Evolutionary conservation across 257 asterid genomes (phyloP).

Genomic region (Penstemon davidsonii): DNA sequence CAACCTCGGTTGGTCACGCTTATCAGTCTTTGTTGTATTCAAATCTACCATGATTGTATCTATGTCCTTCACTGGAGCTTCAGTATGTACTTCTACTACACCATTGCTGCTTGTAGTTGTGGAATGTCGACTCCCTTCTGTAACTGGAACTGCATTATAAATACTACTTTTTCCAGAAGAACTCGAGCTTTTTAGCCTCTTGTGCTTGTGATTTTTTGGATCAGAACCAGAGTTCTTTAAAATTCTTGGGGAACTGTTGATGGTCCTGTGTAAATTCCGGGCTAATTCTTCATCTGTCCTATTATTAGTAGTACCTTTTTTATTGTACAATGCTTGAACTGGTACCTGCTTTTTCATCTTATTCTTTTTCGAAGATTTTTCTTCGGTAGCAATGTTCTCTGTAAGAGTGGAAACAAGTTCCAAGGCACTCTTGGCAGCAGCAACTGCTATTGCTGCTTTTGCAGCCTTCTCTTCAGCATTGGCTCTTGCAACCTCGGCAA

Average conservation of each 20-base stretch:
- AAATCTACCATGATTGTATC: conserved; percentile 46
- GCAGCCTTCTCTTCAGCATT: conserved; percentile 88
- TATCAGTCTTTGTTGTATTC: conserved; percentile 41
- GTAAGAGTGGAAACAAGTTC: conserved; percentile 68
- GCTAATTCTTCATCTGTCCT: conserved; percentile 72
- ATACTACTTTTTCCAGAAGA: conserved; percentile 26
- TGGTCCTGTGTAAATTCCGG: conserved; percentile 58
- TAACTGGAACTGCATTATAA: conserved; percentile 31
- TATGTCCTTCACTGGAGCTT: conserved; percentile 41
- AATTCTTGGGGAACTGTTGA: conserved; percentile 74
- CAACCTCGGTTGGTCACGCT: conserved; percentile 32
- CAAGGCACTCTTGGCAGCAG: conserved; percentile 85
- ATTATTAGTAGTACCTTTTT: conserved; percentile 44
- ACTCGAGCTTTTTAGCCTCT: conserved; percentile 49
- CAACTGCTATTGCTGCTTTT: conserved; percentile 81
- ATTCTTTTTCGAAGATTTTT: conserved; percentile 44
- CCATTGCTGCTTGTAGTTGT: conserved; percentile 33
- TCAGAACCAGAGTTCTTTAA: conserved; percentile 47
- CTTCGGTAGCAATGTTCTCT: conserved; percentile 42
- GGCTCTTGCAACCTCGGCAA: conserved; percentile 78
- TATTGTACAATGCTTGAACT: conserved; percentile 61
- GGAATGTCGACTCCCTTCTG: conserved; percentile 34
- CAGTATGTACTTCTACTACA: conserved; percentile 31
- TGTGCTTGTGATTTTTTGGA: conserved; percentile 47
- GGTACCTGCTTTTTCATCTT: conserved; percentile 64